These are phyloP conservation scores for Fragaria iinumae DNA, from an alignment of 306 rosid species.

Conservation along the genomic window DNA sequence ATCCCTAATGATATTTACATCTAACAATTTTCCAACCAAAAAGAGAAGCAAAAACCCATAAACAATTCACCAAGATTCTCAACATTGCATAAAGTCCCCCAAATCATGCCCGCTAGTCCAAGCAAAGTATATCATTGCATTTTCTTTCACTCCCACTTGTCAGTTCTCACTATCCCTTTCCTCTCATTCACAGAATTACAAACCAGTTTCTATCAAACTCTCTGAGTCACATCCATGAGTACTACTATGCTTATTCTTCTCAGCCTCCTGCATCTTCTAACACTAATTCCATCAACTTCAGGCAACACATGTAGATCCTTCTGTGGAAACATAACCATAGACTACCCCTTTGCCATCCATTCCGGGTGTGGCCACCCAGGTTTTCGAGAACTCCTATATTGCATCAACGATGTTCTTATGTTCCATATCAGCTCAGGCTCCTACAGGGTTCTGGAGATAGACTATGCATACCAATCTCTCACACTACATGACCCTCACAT, in stretches of 20 bases:
- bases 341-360: constrained; percentile 76
- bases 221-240: constrained; percentile 38
- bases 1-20: constrained; percentile 10
- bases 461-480: constrained; percentile 80
- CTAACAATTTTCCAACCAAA: constrained; percentile 25
- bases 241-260: constrained; percentile 33
- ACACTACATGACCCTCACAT: constrained; percentile 92
- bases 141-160: constrained; percentile 14
- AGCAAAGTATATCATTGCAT: constrained; percentile 61
- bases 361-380: constrained; percentile 98
- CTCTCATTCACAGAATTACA: background rate
- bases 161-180: background rate
- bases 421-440: constrained; percentile 86
- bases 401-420: constrained; percentile 89
- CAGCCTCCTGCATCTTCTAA: constrained; percentile 12
- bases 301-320: constrained; percentile 61
- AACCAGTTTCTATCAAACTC: constrained; percentile 11
- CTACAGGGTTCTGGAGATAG: constrained; percentile 80
- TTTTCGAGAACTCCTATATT: constrained; percentile 77
- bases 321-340: constrained; percentile 88
- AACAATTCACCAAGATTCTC: constrained; percentile 62
- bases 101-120: constrained; percentile 31
- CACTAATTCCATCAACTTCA: constrained; percentile 14
- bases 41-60: constrained; percentile 29
- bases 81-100: constrained; percentile 47